phyloP scores from a whole-genome alignment of 2,329 filamentous ascomycete species.

The Colletotrichum paranaense region DNA sequence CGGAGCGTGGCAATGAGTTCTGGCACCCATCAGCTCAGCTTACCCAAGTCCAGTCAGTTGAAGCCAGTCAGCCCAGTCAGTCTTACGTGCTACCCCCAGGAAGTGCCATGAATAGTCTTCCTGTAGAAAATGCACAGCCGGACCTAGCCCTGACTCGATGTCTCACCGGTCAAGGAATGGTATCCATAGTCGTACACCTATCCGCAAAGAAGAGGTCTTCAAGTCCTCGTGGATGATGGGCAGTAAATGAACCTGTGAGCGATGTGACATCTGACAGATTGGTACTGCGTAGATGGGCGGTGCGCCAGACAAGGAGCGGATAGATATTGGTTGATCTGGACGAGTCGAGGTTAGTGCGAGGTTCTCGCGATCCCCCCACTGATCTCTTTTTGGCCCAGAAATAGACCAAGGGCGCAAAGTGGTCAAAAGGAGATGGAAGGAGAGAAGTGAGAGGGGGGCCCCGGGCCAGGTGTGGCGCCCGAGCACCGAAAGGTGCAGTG shows the following conservation, averaged over 20 bases:
- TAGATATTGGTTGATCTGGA: neutral
- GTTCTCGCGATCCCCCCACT: neutral
- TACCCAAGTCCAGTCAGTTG: neutral
- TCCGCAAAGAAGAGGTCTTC: neutral
- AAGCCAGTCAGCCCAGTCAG: neutral
- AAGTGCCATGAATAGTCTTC: slow-evolving; percentile 2
- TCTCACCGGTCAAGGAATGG: neutral
- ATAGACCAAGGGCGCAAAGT: neutral
- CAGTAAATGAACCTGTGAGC: neutral
- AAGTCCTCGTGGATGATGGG: neutral
- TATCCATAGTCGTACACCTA: neutral
- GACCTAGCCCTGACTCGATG: slow-evolving; percentile 6
- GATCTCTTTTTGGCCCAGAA: neutral
- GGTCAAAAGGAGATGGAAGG: slow-evolving; percentile 26
- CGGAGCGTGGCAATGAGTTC: neutral
- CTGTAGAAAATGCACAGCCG: slow-evolving; percentile 2
- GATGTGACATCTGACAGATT: neutral
- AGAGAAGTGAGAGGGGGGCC: slow-evolving; percentile 7
- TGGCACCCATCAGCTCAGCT: neutral
- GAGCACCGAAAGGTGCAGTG: slow-evolving; percentile 25
- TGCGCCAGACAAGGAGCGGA: neutral
- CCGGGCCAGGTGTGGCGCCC: slow-evolving; percentile 19
- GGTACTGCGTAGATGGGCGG: neutral
- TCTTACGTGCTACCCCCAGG: neutral
- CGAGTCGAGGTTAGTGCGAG: neutral